Conservation (phyloP, 345 rosid genomes). For the Clarkia xantiana region DNA sequence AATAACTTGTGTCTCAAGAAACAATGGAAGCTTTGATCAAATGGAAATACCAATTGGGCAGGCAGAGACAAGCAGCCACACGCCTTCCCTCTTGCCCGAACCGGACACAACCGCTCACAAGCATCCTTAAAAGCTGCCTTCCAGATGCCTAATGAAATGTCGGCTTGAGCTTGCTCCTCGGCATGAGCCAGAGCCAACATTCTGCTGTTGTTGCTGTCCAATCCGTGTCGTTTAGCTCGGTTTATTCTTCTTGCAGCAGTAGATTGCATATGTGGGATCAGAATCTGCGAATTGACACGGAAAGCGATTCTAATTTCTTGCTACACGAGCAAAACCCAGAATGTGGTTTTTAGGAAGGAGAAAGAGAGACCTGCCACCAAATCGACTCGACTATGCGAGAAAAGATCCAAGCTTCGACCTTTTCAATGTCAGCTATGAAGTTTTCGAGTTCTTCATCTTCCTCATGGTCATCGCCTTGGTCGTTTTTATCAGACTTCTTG, state of each 20-base stretch:
- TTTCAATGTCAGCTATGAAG: slow-evolving; percentile 56
- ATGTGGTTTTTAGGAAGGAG: background rate
- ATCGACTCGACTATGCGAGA: slow-evolving; percentile 74
- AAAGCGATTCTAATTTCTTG: background rate
- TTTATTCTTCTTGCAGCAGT: slow-evolving; percentile 29
- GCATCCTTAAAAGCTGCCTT: slow-evolving; percentile 85
- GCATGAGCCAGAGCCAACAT: slow-evolving; percentile 13
- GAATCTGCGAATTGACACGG: slow-evolving; percentile 39
- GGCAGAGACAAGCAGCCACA: slow-evolving; percentile 79
- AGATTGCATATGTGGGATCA: slow-evolving; percentile 87
- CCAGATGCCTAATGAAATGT: slow-evolving; percentile 76
- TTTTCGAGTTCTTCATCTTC: slow-evolving; percentile 40
- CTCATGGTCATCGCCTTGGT: slow-evolving; percentile 10
- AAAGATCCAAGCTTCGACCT: slow-evolving; percentile 88
- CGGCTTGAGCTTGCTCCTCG: slow-evolving; percentile 45
- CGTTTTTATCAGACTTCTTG: slow-evolving; percentile 25
- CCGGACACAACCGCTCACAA: slow-evolving; percentile 81
- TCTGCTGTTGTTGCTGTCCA: slow-evolving; percentile 33
- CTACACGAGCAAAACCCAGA: slow-evolving; percentile 1
- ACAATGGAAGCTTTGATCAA: background rate
- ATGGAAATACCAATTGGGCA: slow-evolving; percentile 50
- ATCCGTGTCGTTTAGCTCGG: slow-evolving; percentile 22
- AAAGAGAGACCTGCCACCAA: slow-evolving; percentile 85
- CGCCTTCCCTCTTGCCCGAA: slow-evolving; percentile 73
- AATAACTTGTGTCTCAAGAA: background rate